A percentile compares a stretch with the other conserved stretches of the same genome.
These are phyloP conservation scores for Colletotrichum sp. DNA, from an alignment of 2,329 filamentous ascomycete species.

Conservation along the genomic window DNA sequence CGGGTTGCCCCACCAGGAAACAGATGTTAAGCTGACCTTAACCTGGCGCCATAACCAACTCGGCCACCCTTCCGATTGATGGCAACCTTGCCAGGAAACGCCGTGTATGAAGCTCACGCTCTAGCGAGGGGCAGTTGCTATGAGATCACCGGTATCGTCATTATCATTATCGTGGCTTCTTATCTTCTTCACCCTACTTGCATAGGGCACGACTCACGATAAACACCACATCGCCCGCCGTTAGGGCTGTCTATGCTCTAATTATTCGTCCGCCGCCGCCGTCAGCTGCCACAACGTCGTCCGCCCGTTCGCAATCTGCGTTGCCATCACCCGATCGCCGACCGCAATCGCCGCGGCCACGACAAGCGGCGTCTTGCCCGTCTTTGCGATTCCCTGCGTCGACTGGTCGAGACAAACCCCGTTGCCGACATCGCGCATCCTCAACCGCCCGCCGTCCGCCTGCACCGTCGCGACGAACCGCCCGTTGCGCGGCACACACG, in stretches of 20 bases:
- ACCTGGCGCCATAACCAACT: constrained; percentile 23
- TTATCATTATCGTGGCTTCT: background rate
- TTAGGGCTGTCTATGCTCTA: background rate
- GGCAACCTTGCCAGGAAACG: fast-evolving
- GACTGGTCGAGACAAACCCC: constrained; percentile 17
- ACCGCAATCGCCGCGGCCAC: background rate
- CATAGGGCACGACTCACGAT: background rate
- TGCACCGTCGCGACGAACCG: constrained; percentile 12
- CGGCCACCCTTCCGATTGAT: constrained; percentile 10
- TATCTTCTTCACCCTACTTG: background rate
- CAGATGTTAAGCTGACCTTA: constrained; percentile 21
- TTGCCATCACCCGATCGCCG: background rate
- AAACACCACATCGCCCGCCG: background rate
- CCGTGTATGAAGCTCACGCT: too few species aligned
- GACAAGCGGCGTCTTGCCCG: constrained; percentile 8
- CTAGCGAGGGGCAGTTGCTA: too few species aligned
- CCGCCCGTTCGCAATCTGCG: constrained; percentile 5
- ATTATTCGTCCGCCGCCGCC: background rate
- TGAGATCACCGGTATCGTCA: background rate
- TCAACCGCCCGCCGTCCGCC: constrained; percentile 1
- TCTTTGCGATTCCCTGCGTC: constrained; percentile 14
- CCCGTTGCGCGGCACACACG: background rate
- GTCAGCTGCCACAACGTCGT: constrained; percentile 13
- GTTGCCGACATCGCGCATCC: background rate
- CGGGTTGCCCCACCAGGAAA: constrained; percentile 22